Conservation (phyloP, 306 rosid species). For the Inga laurina region DNA sequence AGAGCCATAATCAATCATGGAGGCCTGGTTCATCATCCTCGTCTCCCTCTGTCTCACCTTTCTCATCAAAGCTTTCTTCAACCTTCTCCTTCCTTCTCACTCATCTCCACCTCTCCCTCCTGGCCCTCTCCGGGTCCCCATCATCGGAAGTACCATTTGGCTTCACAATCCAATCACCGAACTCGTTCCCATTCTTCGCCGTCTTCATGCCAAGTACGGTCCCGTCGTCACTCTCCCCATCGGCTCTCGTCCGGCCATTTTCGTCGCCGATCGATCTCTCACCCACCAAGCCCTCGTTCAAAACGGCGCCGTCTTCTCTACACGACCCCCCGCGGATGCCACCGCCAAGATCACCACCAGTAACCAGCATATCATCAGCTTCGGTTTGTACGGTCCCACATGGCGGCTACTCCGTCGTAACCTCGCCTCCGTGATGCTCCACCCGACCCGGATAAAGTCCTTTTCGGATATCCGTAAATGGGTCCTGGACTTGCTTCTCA, state of each 20-base stretch:
- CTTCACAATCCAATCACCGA: neutral
- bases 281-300: neutral
- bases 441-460: neutral
- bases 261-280: neutral
- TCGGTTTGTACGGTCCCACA: neutral
- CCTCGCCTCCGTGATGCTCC: neutral
- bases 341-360: neutral
- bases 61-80: slow-evolving; percentile 5
- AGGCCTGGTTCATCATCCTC: slow-evolving; percentile 21
- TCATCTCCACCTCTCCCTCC: neutral
- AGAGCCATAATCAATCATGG: neutral
- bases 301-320: neutral
- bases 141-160: neutral
- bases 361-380: neutral
- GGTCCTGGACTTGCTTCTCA: neutral
- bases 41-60: neutral
- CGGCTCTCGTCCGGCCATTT: neutral
- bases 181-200: neutral
- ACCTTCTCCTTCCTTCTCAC: neutral
- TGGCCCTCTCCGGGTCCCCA: neutral
- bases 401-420: neutral
- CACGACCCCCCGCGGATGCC: neutral
- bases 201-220: neutral
- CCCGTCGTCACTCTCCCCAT: neutral
- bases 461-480: neutral